Evolutionary conservation across 2,329 filamentous ascomycete genomes (phyloP).

Genomic region (Rutstroemia sp.): DNA sequence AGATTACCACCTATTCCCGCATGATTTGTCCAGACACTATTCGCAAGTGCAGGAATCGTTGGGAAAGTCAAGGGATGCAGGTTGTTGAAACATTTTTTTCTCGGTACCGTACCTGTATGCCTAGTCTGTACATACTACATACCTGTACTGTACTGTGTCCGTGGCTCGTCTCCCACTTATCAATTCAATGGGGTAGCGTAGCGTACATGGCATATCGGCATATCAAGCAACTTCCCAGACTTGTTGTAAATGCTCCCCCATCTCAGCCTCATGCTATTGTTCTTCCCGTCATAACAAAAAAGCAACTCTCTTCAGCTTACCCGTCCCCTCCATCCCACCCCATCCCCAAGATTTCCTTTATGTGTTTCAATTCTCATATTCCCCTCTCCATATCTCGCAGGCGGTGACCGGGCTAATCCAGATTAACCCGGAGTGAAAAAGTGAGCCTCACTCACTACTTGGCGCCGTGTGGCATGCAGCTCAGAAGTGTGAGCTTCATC

Average conservation of each 20-base stretch:
- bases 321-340: neutral
- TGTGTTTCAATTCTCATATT: conserved; percentile 1
- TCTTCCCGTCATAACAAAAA: neutral
- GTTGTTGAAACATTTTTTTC: neutral
- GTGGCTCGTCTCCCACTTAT: neutral
- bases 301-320: neutral
- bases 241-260: neutral
- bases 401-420: conserved; percentile 11
- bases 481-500: conserved; percentile 5
- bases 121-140: no score
- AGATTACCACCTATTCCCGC: neutral
- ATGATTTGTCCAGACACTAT: conserved; percentile 6
- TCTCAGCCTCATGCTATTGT: conserved; percentile 6
- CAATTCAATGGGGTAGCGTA: neutral
- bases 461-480: conserved; percentile 7
- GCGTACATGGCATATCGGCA: neutral
- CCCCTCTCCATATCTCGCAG: conserved; percentile 1
- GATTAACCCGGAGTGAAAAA: conserved; percentile 8
- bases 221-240: conserved; percentile 2
- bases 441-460: conserved; percentile 7
- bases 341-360: neutral
- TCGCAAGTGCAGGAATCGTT: conserved; percentile 9
- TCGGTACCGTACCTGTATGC: neutral
- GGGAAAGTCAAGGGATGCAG: neutral
- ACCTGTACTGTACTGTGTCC: neutral